Base-by-base conservation (phyloP, 2,329 filamentous ascomycete species). In the Cadophora sp. region DNA sequence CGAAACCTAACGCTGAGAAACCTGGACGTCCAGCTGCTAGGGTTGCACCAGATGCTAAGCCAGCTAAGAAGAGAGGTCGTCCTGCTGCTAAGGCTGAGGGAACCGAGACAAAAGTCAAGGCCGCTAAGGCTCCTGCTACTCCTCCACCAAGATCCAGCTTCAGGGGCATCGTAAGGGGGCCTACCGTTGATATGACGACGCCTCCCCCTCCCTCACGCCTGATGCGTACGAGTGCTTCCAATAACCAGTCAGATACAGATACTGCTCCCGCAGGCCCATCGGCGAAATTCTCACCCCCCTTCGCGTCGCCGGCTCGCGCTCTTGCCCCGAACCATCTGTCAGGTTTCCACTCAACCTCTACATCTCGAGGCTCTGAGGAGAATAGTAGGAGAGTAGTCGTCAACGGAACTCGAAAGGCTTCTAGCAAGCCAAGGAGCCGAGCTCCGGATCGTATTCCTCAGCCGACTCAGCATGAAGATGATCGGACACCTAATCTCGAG, bases 51-150 rank as follows among this genome's bases (percentile, higher is more conserved):
- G 33, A 14, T 39, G 14, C 36, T 24, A 22, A 41, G n/a, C 20
- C 55, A 24, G 55, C 55, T 18, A 58, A 58, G 55, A 58, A 58
- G 33, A 58, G 55, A 58, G 55, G n/a, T n/a, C n/a, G 55, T 41
- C 36, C 33, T 41, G 33, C 36, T 41, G 55, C 55, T 51, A 66
- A 62, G 36, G 45, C 45, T 20, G n/a, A n/a, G n/a, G n/a, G n/a
- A n/a, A n/a, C n/a, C n/a, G n/a, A n/a, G n/a, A n/a, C n/a, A n/a
- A n/a, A n/a, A n/a, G n/a, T n/a, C n/a, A n/a, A n/a, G n/a, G n/a
- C n/a, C n/a, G n/a, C n/a, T n/a, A n/a, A n/a, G n/a, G n/a, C n/a
- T n/a, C n/a, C n/a, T n/a, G n/a, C n/a, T n/a, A 14, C 43, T 7
- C 43, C 43, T 3, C 43, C 43, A n/a, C 43, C 43, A n/a, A 47